Percentiles rank a stretch among this genome's conserved stretches.
phyloP scores from a whole-genome alignment of 208 protist species.

The Acanthamoeba royreba region DNA sequence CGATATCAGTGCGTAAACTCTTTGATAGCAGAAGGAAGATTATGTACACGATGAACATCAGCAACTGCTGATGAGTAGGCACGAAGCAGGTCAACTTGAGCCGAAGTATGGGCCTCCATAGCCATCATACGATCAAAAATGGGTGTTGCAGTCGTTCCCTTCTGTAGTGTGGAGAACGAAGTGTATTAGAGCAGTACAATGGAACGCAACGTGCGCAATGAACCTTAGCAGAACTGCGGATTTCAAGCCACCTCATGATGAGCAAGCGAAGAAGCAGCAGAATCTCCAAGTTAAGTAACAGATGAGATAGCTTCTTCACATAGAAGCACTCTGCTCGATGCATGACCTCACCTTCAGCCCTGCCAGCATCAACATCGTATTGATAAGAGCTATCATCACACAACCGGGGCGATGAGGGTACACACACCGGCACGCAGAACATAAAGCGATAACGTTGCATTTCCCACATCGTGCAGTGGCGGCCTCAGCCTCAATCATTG shows the following conservation, averaged over 20 bases:
- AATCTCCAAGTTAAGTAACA: background rate
- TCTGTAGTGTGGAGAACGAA: background rate
- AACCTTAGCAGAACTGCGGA: background rate
- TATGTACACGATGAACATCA: background rate
- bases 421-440: background rate
- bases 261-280: background rate
- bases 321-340: background rate
- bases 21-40: background rate
- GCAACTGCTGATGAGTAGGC: background rate
- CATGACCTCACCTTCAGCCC: background rate
- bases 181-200: background rate
- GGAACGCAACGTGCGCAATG: background rate
- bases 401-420: too few relatives aligned
- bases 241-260: background rate
- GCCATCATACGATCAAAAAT: background rate
- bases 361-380: background rate
- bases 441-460: background rate
- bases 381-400: too few relatives aligned
- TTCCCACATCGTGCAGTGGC: background rate
- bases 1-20: background rate
- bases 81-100: background rate
- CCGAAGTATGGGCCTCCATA: background rate
- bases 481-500: background rate
- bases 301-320: background rate
- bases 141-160: background rate